Evolutionary conservation across 768 basidiomycete genomes (phyloP), one percentile per base, ranked within the genome.

Genomic region (Ramaria sp.): DNA sequence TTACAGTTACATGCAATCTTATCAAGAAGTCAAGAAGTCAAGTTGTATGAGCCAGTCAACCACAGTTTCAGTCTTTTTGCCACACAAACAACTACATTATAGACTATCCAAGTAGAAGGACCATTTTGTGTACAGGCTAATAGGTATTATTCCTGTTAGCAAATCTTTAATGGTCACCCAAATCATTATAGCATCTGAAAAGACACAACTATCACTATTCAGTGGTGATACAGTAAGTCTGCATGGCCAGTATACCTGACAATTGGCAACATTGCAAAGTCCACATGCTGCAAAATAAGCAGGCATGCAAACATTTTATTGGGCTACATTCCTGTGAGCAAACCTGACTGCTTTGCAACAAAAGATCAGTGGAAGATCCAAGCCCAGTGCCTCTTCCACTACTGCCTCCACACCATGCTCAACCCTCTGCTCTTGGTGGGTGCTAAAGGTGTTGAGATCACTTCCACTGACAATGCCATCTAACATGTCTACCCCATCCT

Each of bases 401-500:
- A 65, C 6, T 70, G 69, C 41, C 73, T 71, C 70, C n/a, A 45
- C 0, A 11, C 17, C 2, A 63, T 79, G 3, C 60, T 77, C 0
- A 45, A 64, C 34, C 68, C 72, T 0, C 58, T 77, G 10, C 58
- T 65, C 2, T 34, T 62, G 0, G 72, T 71, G 11, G 62, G 70
- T 0, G 59, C 53, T 1, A 27, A 64, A 0, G 75, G 76, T 0
- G 63, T 74, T 0, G 43, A 60, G 0, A 71, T 75, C 63, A 61
- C 41, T 0, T 67, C 71, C 59, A 71, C 72, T 0, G 73, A 78
- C 65, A 71, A 75, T 0, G 6, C 58, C 0, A 24, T 67, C 0
- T 65, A 69, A 0, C 62, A 62, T 0, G 59, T 68, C 11, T 66
- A 70, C 58, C 75, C 75, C 0, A 71, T 79, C 39, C 58, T 79